phyloP scores from a whole-genome alignment of 306 rosid genomes.

The Neltuma alba region DNA sequence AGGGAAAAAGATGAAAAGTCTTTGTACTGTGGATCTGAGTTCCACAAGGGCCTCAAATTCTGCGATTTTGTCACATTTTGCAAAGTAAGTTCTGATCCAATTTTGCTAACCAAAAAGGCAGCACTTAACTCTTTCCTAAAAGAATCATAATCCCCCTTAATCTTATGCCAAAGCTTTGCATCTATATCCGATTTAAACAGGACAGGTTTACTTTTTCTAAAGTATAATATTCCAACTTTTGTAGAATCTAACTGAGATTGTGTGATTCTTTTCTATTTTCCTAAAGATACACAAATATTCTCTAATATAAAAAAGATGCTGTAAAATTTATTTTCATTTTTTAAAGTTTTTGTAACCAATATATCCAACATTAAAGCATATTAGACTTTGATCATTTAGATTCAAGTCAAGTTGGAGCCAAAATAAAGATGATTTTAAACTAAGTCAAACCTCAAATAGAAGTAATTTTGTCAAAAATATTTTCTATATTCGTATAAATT shows the following conservation, averaged over 20 bases:
- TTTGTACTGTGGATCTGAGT: slow-evolving; percentile 20
- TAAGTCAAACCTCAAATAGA: not conserved
- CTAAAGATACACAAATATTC: not conserved
- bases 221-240: not conserved
- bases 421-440: no score
- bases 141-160: not conserved
- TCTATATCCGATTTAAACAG: not conserved
- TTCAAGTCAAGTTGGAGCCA: no score
- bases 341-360: not conserved
- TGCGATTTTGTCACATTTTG: slow-evolving; percentile 11
- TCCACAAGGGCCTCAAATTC: not conserved
- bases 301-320: not conserved
- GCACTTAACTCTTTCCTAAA: slow-evolving; percentile 22
- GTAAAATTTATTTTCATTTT: not conserved
- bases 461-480: not conserved
- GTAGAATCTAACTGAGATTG: not conserved
- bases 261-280: not conserved
- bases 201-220: not conserved
- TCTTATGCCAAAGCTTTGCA: slow-evolving; percentile 25
- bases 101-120: slow-evolving; percentile 31
- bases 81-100: slow-evolving; percentile 21
- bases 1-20: slow-evolving; percentile 36
- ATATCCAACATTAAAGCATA: not conserved
- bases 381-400: no score
- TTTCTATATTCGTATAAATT: not conserved